Evolutionary conservation across 2,329 filamentous ascomycete genomes (phyloP).

Genomic region (Laburnicola sp.): DNA sequence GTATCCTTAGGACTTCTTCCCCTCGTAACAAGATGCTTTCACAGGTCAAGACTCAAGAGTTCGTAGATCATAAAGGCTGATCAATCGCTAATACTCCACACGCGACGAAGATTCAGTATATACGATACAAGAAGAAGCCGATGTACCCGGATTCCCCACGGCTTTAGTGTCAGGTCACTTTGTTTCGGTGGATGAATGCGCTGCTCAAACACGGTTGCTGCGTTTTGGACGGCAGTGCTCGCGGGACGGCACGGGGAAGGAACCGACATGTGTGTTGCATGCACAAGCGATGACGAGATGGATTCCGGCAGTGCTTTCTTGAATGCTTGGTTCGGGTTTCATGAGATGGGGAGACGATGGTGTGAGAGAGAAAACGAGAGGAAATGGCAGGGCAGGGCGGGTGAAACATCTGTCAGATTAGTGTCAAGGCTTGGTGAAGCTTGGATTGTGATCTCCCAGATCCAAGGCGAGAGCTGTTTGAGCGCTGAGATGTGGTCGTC

Average conservation of each 20-base stretch:
- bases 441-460: neutral
- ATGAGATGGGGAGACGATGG: neutral
- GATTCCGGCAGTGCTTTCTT: neutral
- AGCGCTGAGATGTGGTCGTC: neutral
- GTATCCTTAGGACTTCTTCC: no score
- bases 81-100: neutral
- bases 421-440: neutral
- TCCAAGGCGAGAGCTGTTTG: neutral
- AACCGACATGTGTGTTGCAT: slow-evolving; percentile 2
- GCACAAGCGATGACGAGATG: neutral
- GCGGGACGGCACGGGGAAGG: neutral
- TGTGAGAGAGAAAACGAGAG: neutral
- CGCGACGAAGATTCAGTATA: neutral
- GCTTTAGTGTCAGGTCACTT: slow-evolving; percentile 22
- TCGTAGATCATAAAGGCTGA: no score
- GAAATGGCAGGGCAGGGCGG: neutral
- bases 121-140: neutral
- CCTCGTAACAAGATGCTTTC: no score
- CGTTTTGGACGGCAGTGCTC: neutral
- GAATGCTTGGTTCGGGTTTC: slow-evolving; percentile 8
- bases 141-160: slow-evolving; percentile 9
- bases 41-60: no score
- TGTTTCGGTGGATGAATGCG: slow-evolving; percentile 17
- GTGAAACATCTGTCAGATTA: slow-evolving; percentile 2
- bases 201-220: slow-evolving; percentile 1